These are phyloP conservation scores for Helichrysum umbraculigerum DNA, from an alignment of 129 eudicot species.

Conservation along the genomic window DNA sequence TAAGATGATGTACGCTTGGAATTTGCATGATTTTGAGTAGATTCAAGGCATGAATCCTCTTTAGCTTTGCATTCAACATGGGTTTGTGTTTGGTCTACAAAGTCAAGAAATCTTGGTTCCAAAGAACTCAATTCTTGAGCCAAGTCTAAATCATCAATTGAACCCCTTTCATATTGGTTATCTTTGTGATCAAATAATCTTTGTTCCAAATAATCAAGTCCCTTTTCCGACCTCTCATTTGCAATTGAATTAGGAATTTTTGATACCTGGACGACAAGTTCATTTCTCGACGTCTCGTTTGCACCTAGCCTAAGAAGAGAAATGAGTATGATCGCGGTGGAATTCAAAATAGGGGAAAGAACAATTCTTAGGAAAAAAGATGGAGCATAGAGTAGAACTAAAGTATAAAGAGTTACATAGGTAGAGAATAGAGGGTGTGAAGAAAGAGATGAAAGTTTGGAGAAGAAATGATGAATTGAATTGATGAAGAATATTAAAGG, in stretches of 20 bases:
- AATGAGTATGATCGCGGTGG: slow-evolving; percentile 54
- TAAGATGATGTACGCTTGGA: slow-evolving; percentile 1
- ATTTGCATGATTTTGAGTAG: not conserved
- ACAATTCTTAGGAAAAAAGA: slow-evolving; percentile 36
- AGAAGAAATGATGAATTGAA: slow-evolving; percentile 9
- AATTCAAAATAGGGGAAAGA: slow-evolving; percentile 57
- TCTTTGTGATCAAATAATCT: slow-evolving; percentile 15
- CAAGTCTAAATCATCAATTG: not conserved
- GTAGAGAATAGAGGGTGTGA: slow-evolving; percentile 58
- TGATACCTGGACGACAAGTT: not conserved
- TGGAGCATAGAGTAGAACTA: slow-evolving; percentile 63
- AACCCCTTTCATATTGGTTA: not conserved
- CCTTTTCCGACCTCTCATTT: slow-evolving; percentile 25
- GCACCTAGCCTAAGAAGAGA: slow-evolving; percentile 67
- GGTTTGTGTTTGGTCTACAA: not conserved
- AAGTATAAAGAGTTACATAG: slow-evolving; percentile 54
- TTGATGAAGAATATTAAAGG: slow-evolving; percentile 15
- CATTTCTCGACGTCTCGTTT: slow-evolving; percentile 28
- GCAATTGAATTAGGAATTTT: slow-evolving; percentile 16
- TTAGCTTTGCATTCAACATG: slow-evolving; percentile 18
- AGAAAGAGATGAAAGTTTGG: slow-evolving; percentile 30
- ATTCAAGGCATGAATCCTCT: not conserved
- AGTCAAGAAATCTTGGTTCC: slow-evolving; percentile 13
- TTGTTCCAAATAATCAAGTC: slow-evolving; percentile 18
- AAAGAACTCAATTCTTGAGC: not conserved